Evolutionary conservation across 768 basidiomycete genomes (phyloP), one percentile per base, ranked within the genome.

Genomic region (Cystoderma amianthinum): DNA sequence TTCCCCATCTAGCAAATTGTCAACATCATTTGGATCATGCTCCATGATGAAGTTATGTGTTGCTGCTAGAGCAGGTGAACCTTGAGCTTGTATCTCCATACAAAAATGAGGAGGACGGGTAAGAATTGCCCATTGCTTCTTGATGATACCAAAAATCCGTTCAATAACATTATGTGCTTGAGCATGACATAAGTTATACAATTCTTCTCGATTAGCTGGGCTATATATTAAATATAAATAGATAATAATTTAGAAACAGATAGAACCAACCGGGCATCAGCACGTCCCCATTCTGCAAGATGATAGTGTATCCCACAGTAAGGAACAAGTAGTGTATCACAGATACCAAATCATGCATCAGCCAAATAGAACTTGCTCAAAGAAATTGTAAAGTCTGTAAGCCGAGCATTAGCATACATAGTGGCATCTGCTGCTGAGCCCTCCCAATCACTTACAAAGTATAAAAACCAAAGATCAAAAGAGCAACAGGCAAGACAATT

Each of bases 171-270:
- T 68, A 4, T 48, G 50, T 36, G 50, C 54, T 44, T 48, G 53
- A 2, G 60, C 43, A 46, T 66, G 62, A 13, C 51, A 46, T n/a
- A 65, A 54, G 45, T 63, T 67, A 42, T 56, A 63, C 3, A 65
- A 44, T 47, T 65, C 61, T 44, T 63, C 46, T 16, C 50, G 38
- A 32, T 56, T 57, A 42, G 16, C 15, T 22, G 63, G 63, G 32
- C 59, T 59, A 12, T 34, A 22, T 36, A 20, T 32, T 24, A 40
- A 11, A 39, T 36, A 16, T 41, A 35, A 37, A 38, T 10, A 17
- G 11, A 5, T 19, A n/a, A n/a, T n/a, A n/a, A 18, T 7, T 9
- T 18, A 10, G 37, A 3, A 17, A 4, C 15, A 18, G 35, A 28
- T 38, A 25, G 13, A n/a, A 30, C 23, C 36, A 23, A 51, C 55